Evolutionary conservation across 1,284 basidiomycete species (phyloP), one percentile per base, ranked within the genome.

Genomic region (Leucoagaricus sp.): DNA sequence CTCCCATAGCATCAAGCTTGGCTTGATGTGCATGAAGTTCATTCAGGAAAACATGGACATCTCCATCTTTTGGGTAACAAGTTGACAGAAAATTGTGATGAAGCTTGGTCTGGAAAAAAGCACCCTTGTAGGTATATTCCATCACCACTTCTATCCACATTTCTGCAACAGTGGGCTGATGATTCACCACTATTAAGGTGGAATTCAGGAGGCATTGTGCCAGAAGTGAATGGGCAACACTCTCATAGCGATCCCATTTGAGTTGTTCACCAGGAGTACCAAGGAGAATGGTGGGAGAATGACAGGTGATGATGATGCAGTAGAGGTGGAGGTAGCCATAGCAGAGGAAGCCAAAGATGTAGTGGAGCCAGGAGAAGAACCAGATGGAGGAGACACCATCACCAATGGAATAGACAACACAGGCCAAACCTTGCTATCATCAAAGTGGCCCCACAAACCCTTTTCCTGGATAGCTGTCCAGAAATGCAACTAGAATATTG

Each of bases 1-100:
- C 63, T 1, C 72, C 70, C 1, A 69, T 55, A 12, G 67, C 54
- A 0, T 64, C 60, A 4, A 74, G 59, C 19, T 71, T 63, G 33
- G 72, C 67, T 0, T 53, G 48, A 9, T 70, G 67, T 0, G 61
- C 55, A 0, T 57, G 25, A 6, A 75, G 34, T 8, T 40, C 12
- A 13, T 17, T 29, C 10, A 42, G 23, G 49, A 51, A 51, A 5
- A 12, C 5, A 9, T 12, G 5, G 19, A 51, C 15, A 26, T 41
- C 23, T 0, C 36, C n/a, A 2, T 51, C 19, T 6, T 51, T 28
- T 3, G 36, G 36, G 25, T 26, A 49, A 9, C 10, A 25, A 1
- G 21, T 10, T 4, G 33, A 38, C 26, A 49, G 2, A 21, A 49
- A 40, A 10, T 49, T 3, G 13, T 6, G 5, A 4, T 15, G 12